Base-by-base conservation (phyloP, 176 grass and related monocot species). In the Raddia guianensis region DNA sequence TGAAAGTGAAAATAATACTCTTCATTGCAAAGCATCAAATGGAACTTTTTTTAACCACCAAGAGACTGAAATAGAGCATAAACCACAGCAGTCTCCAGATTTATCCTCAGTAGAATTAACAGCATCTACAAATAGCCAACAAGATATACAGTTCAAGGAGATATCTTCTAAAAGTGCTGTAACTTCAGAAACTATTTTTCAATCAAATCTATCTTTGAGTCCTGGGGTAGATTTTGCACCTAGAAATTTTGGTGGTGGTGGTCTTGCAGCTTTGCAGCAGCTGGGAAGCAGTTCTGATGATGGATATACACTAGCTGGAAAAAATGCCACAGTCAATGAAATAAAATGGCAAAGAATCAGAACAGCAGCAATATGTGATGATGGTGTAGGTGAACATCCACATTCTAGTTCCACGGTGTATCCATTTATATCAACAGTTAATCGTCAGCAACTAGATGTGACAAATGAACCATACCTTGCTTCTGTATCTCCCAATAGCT, bases 301-400 rank as follows among this genome's bases (percentile, higher is more conserved):
- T 78, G 72, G 63, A 81, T 75, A 80, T 53, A 42, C 68, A 83
- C 82, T 79, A 79, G 45, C 73, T 82, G 78, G 52, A 81, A 87
- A 75, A 19, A 27, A 67, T 44, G 10, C 49, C 59, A 80, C 32
- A 77, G 20, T 21, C 72, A 78, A 75, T 44, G 67, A 73, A 82
- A 71, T 72, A 45, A 73, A 67, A 72, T 78, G 45, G 12, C 83
- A 73, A 49, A 77, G 45, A 78, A 76, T 79, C 9, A 75, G 75
- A 74, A 75, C n/a, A 60, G 46, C 65, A 72, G 72, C 19, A 74
- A 16, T 55, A 79, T 61, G 50, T 48, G 66, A 68, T 81, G 62
- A 67, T 81, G 35, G 45, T 63, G 49, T 81, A 52, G 50, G 45
- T 72, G 42, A 65, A 51, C 52, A 63, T 49, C 59, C 47, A 80